These are phyloP conservation scores for Sherardia arvensis DNA, from an alignment of 257 asterid species.

Conservation along the genomic window DNA sequence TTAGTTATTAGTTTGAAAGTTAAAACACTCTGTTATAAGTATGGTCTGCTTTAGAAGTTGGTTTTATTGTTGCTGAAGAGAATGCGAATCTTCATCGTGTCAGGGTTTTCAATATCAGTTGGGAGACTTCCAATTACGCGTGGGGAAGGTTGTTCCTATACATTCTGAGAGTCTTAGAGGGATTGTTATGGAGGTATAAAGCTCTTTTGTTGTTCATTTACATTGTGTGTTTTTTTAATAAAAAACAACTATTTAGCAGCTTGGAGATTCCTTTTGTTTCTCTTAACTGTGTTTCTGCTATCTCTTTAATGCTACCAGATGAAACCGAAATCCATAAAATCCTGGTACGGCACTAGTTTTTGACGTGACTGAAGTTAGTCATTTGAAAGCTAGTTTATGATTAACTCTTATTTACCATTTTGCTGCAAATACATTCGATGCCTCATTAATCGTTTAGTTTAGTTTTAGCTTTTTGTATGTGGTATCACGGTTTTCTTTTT, in stretches of 20 bases:
- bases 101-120: slow-evolving; percentile 79
- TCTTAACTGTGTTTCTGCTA: not conserved
- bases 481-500: not conserved
- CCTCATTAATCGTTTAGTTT: not conserved
- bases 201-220: not conserved
- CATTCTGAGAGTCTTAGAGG: slow-evolving; percentile 88
- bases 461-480: not conserved
- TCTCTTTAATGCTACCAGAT: not conserved
- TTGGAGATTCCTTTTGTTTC: not conserved
- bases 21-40: not conserved
- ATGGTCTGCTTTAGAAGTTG: not conserved
- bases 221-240: too few relatives aligned
- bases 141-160: slow-evolving; percentile 82
- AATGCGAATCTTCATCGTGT: not conserved
- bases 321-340: not conserved
- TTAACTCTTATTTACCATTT: not conserved
- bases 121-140: slow-evolving; percentile 91
- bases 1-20: not conserved
- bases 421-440: not conserved
- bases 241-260: not conserved
- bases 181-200: slow-evolving; percentile 84
- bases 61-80: not conserved
- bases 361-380: not conserved
- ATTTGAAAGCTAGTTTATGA: not conserved
- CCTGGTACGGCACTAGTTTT: not conserved